phyloP scores from a whole-genome alignment of 768 basidiomycete genomes.

The Crucibulum laeve region DNA sequence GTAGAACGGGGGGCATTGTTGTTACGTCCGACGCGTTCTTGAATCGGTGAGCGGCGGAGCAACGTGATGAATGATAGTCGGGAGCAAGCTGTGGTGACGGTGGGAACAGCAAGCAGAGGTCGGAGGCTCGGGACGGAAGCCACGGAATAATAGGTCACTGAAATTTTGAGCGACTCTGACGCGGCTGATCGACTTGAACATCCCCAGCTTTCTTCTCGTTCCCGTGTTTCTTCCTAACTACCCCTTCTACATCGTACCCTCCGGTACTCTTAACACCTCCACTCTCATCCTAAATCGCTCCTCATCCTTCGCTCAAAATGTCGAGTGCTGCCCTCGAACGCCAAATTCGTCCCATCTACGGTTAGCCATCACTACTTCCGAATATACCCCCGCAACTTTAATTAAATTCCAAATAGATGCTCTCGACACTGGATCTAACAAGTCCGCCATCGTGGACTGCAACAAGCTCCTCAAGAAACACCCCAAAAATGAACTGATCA shows the following conservation, averaged over 20 bases:
- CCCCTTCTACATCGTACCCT: background rate
- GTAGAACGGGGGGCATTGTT: slow-evolving; percentile 46
- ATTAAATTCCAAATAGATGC: slow-evolving; percentile 50
- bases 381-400: slow-evolving; percentile 1
- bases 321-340: slow-evolving; percentile 67
- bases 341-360: slow-evolving; percentile 83
- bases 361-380: slow-evolving; percentile 31
- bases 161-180: slow-evolving; percentile 5
- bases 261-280: background rate
- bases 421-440: slow-evolving; percentile 81
- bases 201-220: slow-evolving; percentile 4
- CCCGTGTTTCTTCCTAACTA: background rate
- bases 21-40: too few species aligned
- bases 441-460: slow-evolving; percentile 79
- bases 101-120: too few species aligned
- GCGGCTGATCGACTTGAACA: slow-evolving; percentile 4
- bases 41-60: too few species aligned
- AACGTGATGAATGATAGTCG: background rate
- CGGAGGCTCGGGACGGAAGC: too few species aligned
- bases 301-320: slow-evolving; percentile 14
- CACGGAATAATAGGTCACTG: slow-evolving; percentile 4
- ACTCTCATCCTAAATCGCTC: background rate
- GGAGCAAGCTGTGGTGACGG: too few species aligned
- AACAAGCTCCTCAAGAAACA: slow-evolving; percentile 88
- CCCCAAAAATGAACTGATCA: slow-evolving; percentile 66